phyloP scores from a whole-genome alignment of 768 basidiomycete species.

The Tubosaeta sp. region DNA sequence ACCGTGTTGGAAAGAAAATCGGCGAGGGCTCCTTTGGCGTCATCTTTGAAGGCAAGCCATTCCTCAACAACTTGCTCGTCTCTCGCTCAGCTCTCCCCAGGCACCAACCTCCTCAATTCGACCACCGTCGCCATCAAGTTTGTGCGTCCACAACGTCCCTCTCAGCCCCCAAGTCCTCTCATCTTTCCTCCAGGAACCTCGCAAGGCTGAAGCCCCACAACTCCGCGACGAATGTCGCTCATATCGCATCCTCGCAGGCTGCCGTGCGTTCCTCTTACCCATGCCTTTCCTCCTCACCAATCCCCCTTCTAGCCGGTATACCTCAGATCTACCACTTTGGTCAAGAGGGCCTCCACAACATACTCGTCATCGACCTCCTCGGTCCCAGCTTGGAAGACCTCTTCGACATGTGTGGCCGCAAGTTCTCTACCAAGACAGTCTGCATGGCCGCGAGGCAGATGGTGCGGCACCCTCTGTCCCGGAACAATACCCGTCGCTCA shows the following conservation, averaged over 20 bases:
- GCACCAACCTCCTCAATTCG: conserved; percentile 95
- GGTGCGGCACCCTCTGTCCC: conserved; percentile 42
- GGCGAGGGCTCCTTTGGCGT: conserved; percentile 99
- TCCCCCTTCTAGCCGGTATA: conserved; percentile 69
- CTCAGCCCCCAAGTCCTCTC: conserved; percentile 1
- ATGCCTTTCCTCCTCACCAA: conserved; percentile 10
- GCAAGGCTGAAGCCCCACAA: conserved; percentile 96
- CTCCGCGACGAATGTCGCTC: conserved; percentile 98
- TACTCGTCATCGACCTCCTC: conserved; percentile 95
- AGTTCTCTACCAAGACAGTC: conserved; percentile 97
- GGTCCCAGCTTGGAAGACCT: conserved; percentile 96
- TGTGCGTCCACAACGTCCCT: conserved; percentile 54
- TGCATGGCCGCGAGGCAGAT: conserved; percentile 99
- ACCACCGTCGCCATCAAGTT: conserved; percentile 99
- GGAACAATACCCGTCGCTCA: conserved; percentile 3
- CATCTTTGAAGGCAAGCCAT: conserved; percentile 74
- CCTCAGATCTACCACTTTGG: conserved; percentile 99
- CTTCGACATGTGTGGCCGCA: conserved; percentile 98
- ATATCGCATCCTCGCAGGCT: conserved; percentile 86
- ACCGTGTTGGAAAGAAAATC: conserved; percentile 98
- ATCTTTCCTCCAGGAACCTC: conserved; percentile 58
- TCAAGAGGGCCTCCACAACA: conserved; percentile 97
- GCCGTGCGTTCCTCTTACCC: conserved; percentile 55
- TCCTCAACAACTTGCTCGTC: not conserved
- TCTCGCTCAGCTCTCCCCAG: conserved; percentile 38